These are phyloP conservation scores for Glebionis coronaria DNA, from an alignment of 129 eudicot species.

Conservation along the genomic window DNA sequence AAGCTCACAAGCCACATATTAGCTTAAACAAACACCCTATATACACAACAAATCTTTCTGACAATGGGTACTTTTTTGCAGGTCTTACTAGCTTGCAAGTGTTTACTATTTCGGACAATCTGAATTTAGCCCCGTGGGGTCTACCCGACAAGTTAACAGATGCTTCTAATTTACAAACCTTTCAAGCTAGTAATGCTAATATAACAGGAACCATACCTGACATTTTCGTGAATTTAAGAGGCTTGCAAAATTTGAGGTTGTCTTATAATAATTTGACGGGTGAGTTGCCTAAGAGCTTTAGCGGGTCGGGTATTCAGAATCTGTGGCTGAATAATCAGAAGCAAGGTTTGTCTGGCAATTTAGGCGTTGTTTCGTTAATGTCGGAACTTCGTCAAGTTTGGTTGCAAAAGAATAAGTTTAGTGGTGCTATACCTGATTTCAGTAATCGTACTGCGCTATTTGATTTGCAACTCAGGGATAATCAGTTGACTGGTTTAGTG, in stretches of 20 bases:
- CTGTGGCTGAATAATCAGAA: slow-evolving; percentile 60
- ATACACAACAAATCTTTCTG: no score
- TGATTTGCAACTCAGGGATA: slow-evolving; percentile 65
- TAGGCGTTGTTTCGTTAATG: slow-evolving; percentile 51
- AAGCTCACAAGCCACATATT: no score
- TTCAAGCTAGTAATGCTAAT: slow-evolving; percentile 43
- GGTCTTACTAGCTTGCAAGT: slow-evolving; percentile 43
- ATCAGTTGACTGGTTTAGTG: slow-evolving; percentile 54
- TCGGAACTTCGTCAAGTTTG: slow-evolving; percentile 42
- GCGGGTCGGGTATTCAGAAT: slow-evolving; percentile 43
- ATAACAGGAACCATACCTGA: slow-evolving; percentile 51
- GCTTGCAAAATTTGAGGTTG: slow-evolving; percentile 41
- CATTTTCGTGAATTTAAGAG: slow-evolving; percentile 38
- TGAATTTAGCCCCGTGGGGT: slow-evolving; percentile 43
- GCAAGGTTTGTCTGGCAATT: slow-evolving; percentile 46
- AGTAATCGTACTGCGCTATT: slow-evolving; percentile 29
- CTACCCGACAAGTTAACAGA: slow-evolving; percentile 38
- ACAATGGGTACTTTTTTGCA: slow-evolving; percentile 23
- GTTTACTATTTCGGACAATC: slow-evolving; percentile 51
- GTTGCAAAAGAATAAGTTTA: slow-evolving; percentile 52
- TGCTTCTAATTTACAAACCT: slow-evolving; percentile 25
- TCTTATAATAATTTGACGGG: slow-evolving; percentile 72
- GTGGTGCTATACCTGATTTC: slow-evolving; percentile 67
- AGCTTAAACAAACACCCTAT: no score
- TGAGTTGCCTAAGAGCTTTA: slow-evolving; percentile 36